phyloP scores from a whole-genome alignment of 1,284 basidiomycete species.

The Sporisorium sorghi region DNA sequence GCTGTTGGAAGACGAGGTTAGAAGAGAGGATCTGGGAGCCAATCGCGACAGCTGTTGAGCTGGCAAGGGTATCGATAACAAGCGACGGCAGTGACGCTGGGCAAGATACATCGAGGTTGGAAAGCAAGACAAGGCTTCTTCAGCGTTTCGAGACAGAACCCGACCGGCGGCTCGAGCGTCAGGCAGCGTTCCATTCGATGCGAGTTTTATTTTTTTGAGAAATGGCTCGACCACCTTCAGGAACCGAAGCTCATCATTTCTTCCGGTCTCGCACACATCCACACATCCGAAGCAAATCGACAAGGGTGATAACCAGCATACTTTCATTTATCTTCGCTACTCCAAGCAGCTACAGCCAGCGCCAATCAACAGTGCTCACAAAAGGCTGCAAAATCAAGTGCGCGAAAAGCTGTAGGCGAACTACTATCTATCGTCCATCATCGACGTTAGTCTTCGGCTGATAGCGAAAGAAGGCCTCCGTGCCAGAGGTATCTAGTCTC shows the following conservation, averaged over 20 bases:
- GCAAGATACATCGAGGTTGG: slow-evolving; percentile 17
- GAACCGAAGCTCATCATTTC: neutral
- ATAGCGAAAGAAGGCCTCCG: slow-evolving; percentile 58
- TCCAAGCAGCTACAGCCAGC: neutral
- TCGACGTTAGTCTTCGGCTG: slow-evolving; percentile 53
- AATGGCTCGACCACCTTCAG: slow-evolving; percentile 25
- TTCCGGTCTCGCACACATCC: too few relatives aligned
- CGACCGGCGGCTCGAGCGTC: slow-evolving; percentile 16
- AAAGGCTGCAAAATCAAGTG: neutral
- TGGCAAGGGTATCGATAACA: neutral
- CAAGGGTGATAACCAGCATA: neutral
- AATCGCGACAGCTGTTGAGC: neutral
- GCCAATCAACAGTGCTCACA: neutral
- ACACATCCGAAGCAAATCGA: too few relatives aligned
- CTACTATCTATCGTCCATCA: slow-evolving; percentile 61
- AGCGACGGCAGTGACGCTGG: slow-evolving; percentile 5
- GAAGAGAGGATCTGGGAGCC: neutral
- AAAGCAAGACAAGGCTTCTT: neutral
- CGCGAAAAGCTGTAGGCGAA: slow-evolving; percentile 30
- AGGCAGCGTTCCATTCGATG: slow-evolving; percentile 14
- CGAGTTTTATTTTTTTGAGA: neutral
- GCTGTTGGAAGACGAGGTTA: neutral
- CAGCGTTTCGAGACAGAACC: neutral
- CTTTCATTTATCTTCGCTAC: neutral
- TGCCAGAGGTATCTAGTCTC: slow-evolving; percentile 53